Base-by-base conservation (phyloP, 1,284 basidiomycete genomes). In the Cutaneotrichosporon daszewskae region DNA sequence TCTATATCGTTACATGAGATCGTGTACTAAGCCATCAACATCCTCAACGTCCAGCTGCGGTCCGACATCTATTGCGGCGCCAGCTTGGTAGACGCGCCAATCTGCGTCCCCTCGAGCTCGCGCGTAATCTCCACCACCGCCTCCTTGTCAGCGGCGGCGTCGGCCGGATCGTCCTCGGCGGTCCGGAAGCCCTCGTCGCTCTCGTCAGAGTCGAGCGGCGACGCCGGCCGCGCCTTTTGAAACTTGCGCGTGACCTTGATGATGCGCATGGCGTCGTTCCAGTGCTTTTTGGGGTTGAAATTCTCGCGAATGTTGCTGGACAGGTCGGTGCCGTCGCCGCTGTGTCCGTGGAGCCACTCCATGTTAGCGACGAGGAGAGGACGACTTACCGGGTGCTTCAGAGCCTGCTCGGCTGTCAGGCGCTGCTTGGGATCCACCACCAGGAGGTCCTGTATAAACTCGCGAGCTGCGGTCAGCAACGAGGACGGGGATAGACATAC, bases 361-460 rank as follows among this genome's bases (percentile, higher is more conserved):
- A 13, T 19, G 58, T n/a, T 26, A 17, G 24, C 4, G 14, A 29
- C 16, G 10, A 40, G 22, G 25, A 33, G 29, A 17, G 45, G 10
- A 11, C 8, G 25, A 74, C 66, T 45, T 43, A 77, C 75, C 3
- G 77, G 74, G 62, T 87, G 77, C 17, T 74, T 57, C n/a, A 83
- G 70, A 1, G 88, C 90, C 55, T 88, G 74, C 3, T 74, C 75
- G 0, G 88, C 87, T 0, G 87, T 85, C 3, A 82, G 80, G 20
- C 94, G 79, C 48, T 79, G 69, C 0, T 71, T 59, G 0, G 90
- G 85, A 56, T 94, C 82, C 1, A 85, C 78, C 36, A 81, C 79
- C 8, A 96, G 75, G 22, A 95, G 72, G 0, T 73, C 64, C 54
- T 76, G 78, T 62, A 96, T 86, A 63, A 97, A 97, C 37, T 80